These are phyloP conservation scores for Linnemannia zychae DNA, from an alignment of 192 early-diverging fungal species.

Conservation along the genomic window DNA sequence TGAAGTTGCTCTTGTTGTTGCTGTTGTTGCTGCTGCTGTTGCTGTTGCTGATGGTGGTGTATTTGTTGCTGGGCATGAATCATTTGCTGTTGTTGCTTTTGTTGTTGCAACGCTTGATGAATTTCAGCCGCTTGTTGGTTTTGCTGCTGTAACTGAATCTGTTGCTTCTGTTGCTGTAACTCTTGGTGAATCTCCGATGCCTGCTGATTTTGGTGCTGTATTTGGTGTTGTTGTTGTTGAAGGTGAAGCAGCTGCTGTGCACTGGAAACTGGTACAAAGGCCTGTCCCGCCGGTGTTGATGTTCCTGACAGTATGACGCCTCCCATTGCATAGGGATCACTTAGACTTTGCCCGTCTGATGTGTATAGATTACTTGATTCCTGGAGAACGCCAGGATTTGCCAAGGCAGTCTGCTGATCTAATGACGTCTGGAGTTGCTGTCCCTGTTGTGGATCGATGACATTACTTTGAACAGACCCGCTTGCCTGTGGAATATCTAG, in stretches of 20 bases:
- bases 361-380: not conserved
- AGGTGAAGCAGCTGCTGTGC: constrained; percentile 24
- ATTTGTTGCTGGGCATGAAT: constrained; percentile 30
- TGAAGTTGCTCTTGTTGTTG: constrained; percentile 35
- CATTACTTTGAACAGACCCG: not conserved
- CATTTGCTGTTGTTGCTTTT: constrained; percentile 27
- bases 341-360: not conserved
- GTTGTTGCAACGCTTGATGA: constrained; percentile 20
- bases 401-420: constrained; percentile 10
- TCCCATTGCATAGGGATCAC: constrained; percentile 36
- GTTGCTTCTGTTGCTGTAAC: constrained; percentile 19
- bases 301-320: constrained; percentile 29
- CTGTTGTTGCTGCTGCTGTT: constrained; percentile 27
- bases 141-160: constrained; percentile 25
- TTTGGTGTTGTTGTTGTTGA: constrained; percentile 27
- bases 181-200: too few species aligned
- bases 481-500: not conserved
- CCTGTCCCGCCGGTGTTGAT: not conserved
- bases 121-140: constrained; percentile 18
- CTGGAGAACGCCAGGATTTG: not conserved
- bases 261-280: constrained; percentile 7
- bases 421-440: not conserved
- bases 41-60: constrained; percentile 17
- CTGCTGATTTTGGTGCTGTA: constrained; percentile 21
- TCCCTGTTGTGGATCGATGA: not conserved